Conservation (phyloP, 2,329 filamentous ascomycete genomes). For the Plectosphaerella sp. region DNA sequence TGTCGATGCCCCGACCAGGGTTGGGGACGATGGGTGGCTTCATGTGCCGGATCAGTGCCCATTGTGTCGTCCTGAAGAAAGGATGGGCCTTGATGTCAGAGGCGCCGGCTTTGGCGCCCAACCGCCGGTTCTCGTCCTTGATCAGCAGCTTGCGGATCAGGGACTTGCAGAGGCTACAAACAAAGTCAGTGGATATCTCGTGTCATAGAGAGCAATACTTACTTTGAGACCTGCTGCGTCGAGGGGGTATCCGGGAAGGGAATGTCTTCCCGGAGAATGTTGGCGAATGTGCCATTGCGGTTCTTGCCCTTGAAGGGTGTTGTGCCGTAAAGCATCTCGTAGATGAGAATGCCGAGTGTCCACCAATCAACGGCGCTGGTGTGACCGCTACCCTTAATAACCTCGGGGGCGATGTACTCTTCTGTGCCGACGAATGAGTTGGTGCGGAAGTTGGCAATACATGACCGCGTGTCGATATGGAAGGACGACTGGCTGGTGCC, state of each 20-base stretch:
- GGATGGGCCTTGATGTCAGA: conserved; percentile 95
- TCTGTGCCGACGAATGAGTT: conserved; percentile 99
- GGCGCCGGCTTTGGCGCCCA: conserved; percentile 90
- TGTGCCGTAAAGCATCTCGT: conserved; percentile 98
- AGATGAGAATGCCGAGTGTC: conserved; percentile 95
- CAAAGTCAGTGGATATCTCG: conserved; percentile 4
- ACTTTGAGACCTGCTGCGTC: conserved; percentile 87
- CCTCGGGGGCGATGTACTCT: conserved; percentile 97
- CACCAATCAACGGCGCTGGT: conserved; percentile 99
- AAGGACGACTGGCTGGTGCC: conserved; percentile 81
- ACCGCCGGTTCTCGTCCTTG: conserved; percentile 91
- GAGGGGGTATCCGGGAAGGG: conserved; percentile 89
- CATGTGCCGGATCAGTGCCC: conserved; percentile 95
- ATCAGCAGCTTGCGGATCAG: conserved; percentile 94
- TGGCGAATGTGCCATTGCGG: conserved; percentile 94
- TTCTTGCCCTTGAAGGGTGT: conserved; percentile 99
- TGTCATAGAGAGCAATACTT: conserved; percentile 34
- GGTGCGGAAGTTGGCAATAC: conserved; percentile 95
- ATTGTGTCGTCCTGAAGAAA: conserved; percentile 94
- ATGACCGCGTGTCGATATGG: conserved; percentile 98
- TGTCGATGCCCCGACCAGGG: conserved; percentile 85
- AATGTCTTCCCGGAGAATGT: conserved; percentile 92
- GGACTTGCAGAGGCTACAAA: conserved; percentile 81
- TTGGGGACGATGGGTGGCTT: conserved; percentile 96
- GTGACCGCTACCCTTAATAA: conserved; percentile 97